Percentiles rank a stretch among this genome's conserved stretches.
phyloP scores from a whole-genome alignment of 2,329 filamentous ascomycete species.

The Aureobasidium lini region DNA sequence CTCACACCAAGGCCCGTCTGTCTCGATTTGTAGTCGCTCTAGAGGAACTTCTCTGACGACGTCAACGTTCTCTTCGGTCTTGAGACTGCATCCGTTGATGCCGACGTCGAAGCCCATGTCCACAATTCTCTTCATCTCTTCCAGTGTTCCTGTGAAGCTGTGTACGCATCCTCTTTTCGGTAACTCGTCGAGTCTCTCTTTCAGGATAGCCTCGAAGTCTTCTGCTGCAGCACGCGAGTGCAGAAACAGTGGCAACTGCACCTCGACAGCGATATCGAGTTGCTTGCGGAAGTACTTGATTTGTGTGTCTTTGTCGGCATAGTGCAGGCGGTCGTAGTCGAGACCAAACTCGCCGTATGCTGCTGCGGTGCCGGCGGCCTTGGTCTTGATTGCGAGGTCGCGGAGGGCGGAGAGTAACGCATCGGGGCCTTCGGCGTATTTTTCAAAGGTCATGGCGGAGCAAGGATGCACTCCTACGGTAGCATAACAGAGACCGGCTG shows the following conservation, averaged over 20 bases:
- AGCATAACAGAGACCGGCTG: slow-evolving; percentile 74
- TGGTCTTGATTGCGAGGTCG: slow-evolving; percentile 54
- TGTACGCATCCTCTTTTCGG: slow-evolving; percentile 75
- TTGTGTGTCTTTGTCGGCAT: slow-evolving; percentile 71
- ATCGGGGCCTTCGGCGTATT: slow-evolving; percentile 50
- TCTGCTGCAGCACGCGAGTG: slow-evolving; percentile 81
- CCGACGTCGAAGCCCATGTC: slow-evolving; percentile 80
- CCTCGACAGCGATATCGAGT: slow-evolving; percentile 65
- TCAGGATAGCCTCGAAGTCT: slow-evolving; percentile 72
- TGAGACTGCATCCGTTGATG: slow-evolving; percentile 95
- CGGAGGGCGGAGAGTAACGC: slow-evolving; percentile 53
- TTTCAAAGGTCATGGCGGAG: slow-evolving; percentile 69
- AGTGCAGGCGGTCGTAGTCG: slow-evolving; percentile 87
- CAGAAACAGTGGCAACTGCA: slow-evolving; percentile 81
- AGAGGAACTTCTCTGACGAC: slow-evolving; percentile 76
- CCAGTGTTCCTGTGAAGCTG: slow-evolving; percentile 82
- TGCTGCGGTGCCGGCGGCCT: slow-evolving; percentile 52
- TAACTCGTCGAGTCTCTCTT: slow-evolving; percentile 42
- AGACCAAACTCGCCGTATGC: slow-evolving; percentile 94
- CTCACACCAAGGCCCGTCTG: slow-evolving; percentile 95
- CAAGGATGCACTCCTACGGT: slow-evolving; percentile 95
- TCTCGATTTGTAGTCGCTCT: slow-evolving; percentile 83
- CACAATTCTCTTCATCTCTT: slow-evolving; percentile 76
- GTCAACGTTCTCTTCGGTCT: slow-evolving; percentile 82
- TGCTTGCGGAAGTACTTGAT: slow-evolving; percentile 79